phyloP scores from a whole-genome alignment of 2,329 filamentous ascomycete species.

The Drechslerella stenobrocha region DNA sequence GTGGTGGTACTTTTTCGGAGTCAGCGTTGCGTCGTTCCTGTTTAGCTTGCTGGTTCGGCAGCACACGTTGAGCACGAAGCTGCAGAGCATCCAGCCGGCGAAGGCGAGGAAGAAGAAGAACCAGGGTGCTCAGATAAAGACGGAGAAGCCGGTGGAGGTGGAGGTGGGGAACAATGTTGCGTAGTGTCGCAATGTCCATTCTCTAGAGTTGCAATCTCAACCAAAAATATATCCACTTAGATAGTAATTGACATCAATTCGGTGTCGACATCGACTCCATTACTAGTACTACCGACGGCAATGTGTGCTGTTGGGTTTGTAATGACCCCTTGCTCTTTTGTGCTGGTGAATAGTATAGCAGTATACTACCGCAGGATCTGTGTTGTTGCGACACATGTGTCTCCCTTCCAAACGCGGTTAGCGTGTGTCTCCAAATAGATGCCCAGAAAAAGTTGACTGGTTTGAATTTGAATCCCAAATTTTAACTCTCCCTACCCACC shows the following conservation, averaged over 20 bases:
- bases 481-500: constrained; percentile 12
- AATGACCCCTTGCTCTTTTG: no score
- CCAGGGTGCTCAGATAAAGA: constrained; percentile 20
- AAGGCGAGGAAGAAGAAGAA: constrained; percentile 36
- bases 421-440: constrained; percentile 6
- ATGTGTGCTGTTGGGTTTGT: no score
- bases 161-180: constrained; percentile 21
- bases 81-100: constrained; percentile 50
- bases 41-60: constrained; percentile 40
- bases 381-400: constrained; percentile 16
- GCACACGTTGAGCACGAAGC: constrained; percentile 51
- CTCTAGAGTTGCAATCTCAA: no score
- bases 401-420: constrained; percentile 21
- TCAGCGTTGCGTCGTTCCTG: constrained; percentile 43
- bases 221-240: no score
- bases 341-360: no score
- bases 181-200: background rate
- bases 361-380: constrained; percentile 18
- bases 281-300: no score
- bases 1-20: constrained; percentile 53
- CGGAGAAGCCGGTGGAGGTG: constrained; percentile 20
- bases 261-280: no score
- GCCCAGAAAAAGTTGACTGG: constrained; percentile 19
- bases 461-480: constrained; percentile 31
- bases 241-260: no score